Evolutionary conservation across 2,329 filamentous ascomycete species (phyloP).

Genomic region (Penicillium frequentans): DNA sequence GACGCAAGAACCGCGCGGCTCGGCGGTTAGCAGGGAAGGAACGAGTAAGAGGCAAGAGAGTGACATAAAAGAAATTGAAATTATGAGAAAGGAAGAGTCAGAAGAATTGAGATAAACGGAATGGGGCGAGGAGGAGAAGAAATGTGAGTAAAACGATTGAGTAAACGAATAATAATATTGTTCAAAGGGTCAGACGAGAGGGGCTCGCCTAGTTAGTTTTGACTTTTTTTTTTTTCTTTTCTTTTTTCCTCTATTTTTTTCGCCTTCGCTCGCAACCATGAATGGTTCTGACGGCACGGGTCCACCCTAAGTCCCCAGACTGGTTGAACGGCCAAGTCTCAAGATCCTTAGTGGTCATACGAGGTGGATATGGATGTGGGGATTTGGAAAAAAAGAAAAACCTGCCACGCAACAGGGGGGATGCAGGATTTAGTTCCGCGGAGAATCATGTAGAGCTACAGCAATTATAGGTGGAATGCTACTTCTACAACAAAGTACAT

Average conservation of each 20-base stretch:
- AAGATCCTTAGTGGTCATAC: constrained; percentile 1
- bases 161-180: constrained; percentile 39
- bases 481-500: background rate
- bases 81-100: constrained; percentile 30
- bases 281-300: constrained; percentile 17
- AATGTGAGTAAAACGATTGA: constrained; percentile 39
- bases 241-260: constrained; percentile 11
- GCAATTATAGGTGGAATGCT: background rate
- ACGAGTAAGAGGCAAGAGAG: constrained; percentile 38
- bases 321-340: background rate
- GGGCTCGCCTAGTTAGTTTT: constrained; percentile 12
- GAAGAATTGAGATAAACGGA: constrained; percentile 31
- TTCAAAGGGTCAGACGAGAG: constrained; percentile 15
- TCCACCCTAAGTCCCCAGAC: constrained; percentile 12
- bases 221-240: constrained; percentile 15
- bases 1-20: constrained; percentile 42
- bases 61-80: constrained; percentile 44
- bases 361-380: background rate
- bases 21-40: constrained; percentile 33
- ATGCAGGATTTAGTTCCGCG: background rate
- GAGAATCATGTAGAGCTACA: background rate
- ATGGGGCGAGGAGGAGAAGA: constrained; percentile 21
- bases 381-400: background rate
- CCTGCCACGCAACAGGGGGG: background rate
- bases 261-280: constrained; percentile 4